Percentiles rank a stretch among this genome's conserved stretches.
These are phyloP conservation scores for Tetrahymena elliotti DNA, from an alignment of 73 alveolate species.

Conservation along the genomic window DNA sequence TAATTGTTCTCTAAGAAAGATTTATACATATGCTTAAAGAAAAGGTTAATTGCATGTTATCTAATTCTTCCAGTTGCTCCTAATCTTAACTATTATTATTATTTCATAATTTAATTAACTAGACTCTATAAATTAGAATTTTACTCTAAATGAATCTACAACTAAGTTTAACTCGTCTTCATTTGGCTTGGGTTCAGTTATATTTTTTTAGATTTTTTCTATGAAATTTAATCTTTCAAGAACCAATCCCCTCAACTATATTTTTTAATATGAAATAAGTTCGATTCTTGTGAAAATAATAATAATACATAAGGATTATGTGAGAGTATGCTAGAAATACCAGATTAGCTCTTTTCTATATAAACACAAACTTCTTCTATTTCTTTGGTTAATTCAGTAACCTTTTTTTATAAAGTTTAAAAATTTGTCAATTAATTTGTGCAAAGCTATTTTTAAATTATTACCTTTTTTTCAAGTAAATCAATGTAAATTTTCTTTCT, in stretches of 20 bases:
- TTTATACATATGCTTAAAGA: slow-evolving; percentile 22
- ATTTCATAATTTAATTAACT: neutral
- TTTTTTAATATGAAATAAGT: neutral
- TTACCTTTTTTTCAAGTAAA: slow-evolving; percentile 44
- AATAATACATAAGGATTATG: neutral
- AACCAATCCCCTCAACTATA: neutral
- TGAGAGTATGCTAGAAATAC: neutral
- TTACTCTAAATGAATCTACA: slow-evolving; percentile 2
- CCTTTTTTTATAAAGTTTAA: neutral
- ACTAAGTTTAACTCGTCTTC: neutral
- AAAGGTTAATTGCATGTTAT: slow-evolving; percentile 5
- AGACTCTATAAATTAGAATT: neutral
- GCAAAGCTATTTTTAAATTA: neutral
- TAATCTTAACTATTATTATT: neutral
- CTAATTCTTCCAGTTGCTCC: slow-evolving; percentile 29
- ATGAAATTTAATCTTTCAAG: neutral
- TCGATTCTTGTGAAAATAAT: too few relatives aligned
- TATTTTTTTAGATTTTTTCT: neutral
- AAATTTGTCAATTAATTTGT: neutral
- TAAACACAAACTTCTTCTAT: slow-evolving; percentile 31
- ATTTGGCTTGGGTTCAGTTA: neutral
- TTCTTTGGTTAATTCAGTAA: slow-evolving; percentile 26
- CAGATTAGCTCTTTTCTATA: slow-evolving; percentile 4
- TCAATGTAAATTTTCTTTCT: slow-evolving; percentile 48
- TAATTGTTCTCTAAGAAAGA: slow-evolving; percentile 29